Evolutionary conservation across 2,329 filamentous ascomycete genomes (phyloP).

Genomic region (Colletotrichum orchidophilum): DNA sequence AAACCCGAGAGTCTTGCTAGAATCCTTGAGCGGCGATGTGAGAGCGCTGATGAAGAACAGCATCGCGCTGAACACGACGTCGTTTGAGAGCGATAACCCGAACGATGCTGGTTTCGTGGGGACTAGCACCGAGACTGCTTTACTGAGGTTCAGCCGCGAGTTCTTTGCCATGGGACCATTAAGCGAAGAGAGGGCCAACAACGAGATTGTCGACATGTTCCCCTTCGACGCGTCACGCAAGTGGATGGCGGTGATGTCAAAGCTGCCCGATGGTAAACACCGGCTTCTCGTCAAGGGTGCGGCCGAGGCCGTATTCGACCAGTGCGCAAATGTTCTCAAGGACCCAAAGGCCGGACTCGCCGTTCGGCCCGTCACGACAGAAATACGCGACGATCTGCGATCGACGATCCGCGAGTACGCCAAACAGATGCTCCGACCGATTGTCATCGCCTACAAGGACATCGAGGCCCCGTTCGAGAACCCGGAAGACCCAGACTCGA

Average conservation of each 20-base stretch:
- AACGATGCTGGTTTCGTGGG: slow-evolving; percentile 55
- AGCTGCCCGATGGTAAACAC: slow-evolving; percentile 55
- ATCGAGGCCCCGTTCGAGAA: slow-evolving; percentile 54
- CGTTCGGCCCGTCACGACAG: slow-evolving; percentile 41
- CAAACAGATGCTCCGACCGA: slow-evolving; percentile 72
- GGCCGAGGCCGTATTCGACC: slow-evolving; percentile 62
- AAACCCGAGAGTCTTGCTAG: slow-evolving; percentile 20
- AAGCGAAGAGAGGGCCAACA: slow-evolving; percentile 56
- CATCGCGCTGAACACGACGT: slow-evolving; percentile 60
- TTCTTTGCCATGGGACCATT: slow-evolving; percentile 56
- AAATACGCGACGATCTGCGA: slow-evolving; percentile 43
- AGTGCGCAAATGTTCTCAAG: slow-evolving; percentile 51
- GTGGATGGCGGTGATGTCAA: slow-evolving; percentile 65
- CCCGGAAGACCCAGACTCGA: slow-evolving; percentile 25
- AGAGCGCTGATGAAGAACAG: slow-evolving; percentile 50
- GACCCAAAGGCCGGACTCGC: slow-evolving; percentile 53
- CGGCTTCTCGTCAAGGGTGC: slow-evolving; percentile 66
- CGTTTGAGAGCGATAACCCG: slow-evolving; percentile 58
- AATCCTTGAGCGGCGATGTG: slow-evolving; percentile 45
- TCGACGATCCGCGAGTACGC: slow-evolving; percentile 63
- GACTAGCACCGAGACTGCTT: slow-evolving; percentile 64
- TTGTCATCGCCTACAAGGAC: slow-evolving; percentile 72
- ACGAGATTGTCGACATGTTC: slow-evolving; percentile 57
- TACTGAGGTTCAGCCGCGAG: slow-evolving; percentile 61
- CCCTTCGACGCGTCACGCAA: slow-evolving; percentile 65